These are phyloP conservation scores for Ampelomyces quisqualis DNA, from an alignment of 2,329 filamentous ascomycete species.

Conservation along the genomic window DNA sequence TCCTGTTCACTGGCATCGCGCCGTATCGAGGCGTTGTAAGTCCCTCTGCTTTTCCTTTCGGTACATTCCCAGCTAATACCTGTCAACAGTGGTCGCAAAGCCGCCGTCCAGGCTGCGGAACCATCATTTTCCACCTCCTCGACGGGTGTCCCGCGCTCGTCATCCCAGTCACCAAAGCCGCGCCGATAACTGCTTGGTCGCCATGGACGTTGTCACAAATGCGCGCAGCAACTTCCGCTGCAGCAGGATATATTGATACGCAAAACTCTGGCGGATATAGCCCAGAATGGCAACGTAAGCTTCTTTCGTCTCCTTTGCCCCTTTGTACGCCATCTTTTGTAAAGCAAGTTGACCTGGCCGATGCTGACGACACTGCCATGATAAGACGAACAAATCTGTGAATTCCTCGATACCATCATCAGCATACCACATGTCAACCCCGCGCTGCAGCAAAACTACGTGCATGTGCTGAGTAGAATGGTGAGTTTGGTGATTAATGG, in stretches of 20 bases:
- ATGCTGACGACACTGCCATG: not conserved
- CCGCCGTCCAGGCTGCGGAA: conserved; percentile 42
- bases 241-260: conserved; percentile 2
- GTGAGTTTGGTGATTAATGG: conserved; percentile 44
- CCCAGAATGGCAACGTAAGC: conserved; percentile 26
- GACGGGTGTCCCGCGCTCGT: conserved; percentile 43
- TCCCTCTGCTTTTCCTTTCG: conserved; percentile 9
- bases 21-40: conserved; percentile 17
- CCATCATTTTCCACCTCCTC: conserved; percentile 41
- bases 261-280: conserved; percentile 16
- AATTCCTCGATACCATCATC: conserved; percentile 38
- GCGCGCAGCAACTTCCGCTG: conserved; percentile 12
- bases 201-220: conserved; percentile 41
- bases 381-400: conserved; percentile 38
- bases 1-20: conserved; percentile 44
- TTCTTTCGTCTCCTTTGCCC: not conserved
- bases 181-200: conserved; percentile 38
- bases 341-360: no score
- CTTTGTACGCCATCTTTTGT: no score
- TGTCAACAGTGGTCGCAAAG: conserved; percentile 36
- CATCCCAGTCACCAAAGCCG: conserved; percentile 32
- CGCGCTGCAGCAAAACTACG: conserved; percentile 29
- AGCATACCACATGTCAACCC: conserved; percentile 26
- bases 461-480: conserved; percentile 35
- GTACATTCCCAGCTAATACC: conserved; percentile 9